Base-by-base conservation (phyloP, 2,329 filamentous ascomycete species). In the Lomentospora prolificans region DNA sequence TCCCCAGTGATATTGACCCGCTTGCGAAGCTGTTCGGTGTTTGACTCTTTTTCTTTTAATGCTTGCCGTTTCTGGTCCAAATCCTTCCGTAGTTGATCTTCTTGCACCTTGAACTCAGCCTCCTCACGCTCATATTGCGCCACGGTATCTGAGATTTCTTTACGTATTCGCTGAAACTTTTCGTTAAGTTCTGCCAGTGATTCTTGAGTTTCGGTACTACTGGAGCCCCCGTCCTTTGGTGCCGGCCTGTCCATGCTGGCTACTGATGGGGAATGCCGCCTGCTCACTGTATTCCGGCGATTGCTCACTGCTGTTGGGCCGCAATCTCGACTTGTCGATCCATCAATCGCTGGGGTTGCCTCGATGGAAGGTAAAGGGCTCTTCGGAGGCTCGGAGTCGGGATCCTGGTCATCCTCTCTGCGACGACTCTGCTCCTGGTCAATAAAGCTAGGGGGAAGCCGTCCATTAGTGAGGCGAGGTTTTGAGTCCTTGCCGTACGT, bases 21-120 rank as follows among this genome's bases (percentile, higher is more conserved):
- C 59, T 86, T 86, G 64, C 87, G 89, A 55, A 96, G 72, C 65
- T 90, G 90, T 48, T 89, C 85, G 51, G 90, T 96, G 53, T 85
- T 87, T 64, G 95, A 90, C 61, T 97, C 92, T 68, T 95, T 96
- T 65, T 95, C 89, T 66, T 89, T 94, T 55, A 94, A 76, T 19
- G 85, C 79, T 59, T 86, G 85, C 63, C 81, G 85, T 67, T 96
- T 84, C 53, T 86, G 80, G 61, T 95, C 89, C 58, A 89, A 86
- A 63, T 95, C 89, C 57, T 84, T 84, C 55, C 85, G 82, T 30
- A 96, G 67, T 48, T 88, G 82, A 39, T 82, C 79, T 60, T 89
- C 72, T 54, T 81, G 71, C n/a, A 77, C 74, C 60, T 81, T 81
- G 58, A 82, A 83, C 54, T 92, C 88, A 36, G 82, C 81, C 56